A percentile compares a stretch with the other conserved stretches of the same genome.
phyloP scores from a whole-genome alignment of 768 basidiomycete genomes.

The Tubosaeta brunneosetosa region DNA sequence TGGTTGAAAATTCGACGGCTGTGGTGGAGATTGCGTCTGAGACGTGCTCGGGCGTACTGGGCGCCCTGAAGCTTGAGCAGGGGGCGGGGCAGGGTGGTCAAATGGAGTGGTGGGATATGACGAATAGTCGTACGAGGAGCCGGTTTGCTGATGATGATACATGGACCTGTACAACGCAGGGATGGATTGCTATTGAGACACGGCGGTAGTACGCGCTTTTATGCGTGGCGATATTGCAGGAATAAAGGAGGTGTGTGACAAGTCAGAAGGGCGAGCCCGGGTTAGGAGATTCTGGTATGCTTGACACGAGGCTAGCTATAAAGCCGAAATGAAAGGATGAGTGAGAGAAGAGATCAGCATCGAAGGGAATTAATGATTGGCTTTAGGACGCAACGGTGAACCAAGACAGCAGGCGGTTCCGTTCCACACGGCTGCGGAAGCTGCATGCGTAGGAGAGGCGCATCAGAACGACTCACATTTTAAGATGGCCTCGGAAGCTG shows the following conservation, averaged over 20 bases:
- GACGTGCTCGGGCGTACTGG: conserved; percentile 27
- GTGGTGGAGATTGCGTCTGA: conserved; percentile 31
- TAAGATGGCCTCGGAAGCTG: conserved; percentile 7
- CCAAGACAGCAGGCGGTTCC: conserved; percentile 26
- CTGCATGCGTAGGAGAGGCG: neutral
- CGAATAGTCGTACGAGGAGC: conserved; percentile 49
- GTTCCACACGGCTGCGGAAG: conserved; percentile 18
- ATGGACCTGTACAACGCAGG: conserved; percentile 51
- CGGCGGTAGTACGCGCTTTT: conserved; percentile 26
- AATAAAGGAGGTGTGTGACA: conserved; percentile 22
- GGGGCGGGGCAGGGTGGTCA: conserved; percentile 20
- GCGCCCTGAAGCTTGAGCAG: conserved; percentile 30
- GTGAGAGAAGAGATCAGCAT: conserved; percentile 34
- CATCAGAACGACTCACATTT: conserved; percentile 20
- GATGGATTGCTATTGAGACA: conserved; percentile 30
- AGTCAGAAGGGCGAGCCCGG: conserved; percentile 25
- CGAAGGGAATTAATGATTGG: conserved; percentile 32
- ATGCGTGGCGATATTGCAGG: conserved; percentile 28
- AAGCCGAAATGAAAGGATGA: conserved; percentile 33
- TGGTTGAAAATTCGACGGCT: conserved; percentile 22
- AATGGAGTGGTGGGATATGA: conserved; percentile 34
- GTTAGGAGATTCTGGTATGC: conserved; percentile 27
- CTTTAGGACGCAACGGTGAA: conserved; percentile 26
- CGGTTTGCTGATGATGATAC: conserved; percentile 46
- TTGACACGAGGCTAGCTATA: conserved; percentile 34